These are phyloP conservation scores for Rhizoclosmatium globosum DNA, from an alignment of 192 early-diverging fungal species.

Conservation along the genomic window DNA sequence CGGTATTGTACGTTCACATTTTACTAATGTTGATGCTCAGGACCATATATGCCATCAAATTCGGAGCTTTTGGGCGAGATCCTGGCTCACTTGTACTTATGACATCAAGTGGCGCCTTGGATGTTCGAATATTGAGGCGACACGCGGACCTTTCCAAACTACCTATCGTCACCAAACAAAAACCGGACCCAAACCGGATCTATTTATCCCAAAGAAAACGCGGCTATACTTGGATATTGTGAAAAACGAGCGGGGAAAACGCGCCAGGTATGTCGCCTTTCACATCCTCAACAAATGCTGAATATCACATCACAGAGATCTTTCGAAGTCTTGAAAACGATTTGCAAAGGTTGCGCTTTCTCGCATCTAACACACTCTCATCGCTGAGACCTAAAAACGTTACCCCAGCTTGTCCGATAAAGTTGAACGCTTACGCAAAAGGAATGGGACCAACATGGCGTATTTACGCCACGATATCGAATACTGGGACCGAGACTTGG, in stretches of 20 bases:
- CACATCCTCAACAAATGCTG: neutral
- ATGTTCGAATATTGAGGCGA: conserved; percentile 29
- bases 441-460: conserved; percentile 25
- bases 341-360: conserved; percentile 4
- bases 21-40: neutral
- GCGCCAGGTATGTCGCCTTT: conserved; percentile 4
- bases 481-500: neutral
- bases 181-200: neutral
- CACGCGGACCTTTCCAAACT: neutral
- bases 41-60: conserved; percentile 15
- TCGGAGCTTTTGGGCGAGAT: conserved; percentile 36
- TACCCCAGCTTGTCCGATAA: neutral
- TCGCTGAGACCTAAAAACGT: neutral
- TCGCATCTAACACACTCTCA: neutral
- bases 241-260: conserved; percentile 28
- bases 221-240: conserved; percentile 19
- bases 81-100: conserved; percentile 31
- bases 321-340: conserved; percentile 14
- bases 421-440: neutral
- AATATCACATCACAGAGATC: conserved; percentile 6
- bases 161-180: neutral
- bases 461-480: neutral
- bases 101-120: conserved; percentile 9
- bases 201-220: conserved; percentile 23
- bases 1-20: no score